Conservation (phyloP, 169 alveolate species). For the Blepharisma undulans region DNA sequence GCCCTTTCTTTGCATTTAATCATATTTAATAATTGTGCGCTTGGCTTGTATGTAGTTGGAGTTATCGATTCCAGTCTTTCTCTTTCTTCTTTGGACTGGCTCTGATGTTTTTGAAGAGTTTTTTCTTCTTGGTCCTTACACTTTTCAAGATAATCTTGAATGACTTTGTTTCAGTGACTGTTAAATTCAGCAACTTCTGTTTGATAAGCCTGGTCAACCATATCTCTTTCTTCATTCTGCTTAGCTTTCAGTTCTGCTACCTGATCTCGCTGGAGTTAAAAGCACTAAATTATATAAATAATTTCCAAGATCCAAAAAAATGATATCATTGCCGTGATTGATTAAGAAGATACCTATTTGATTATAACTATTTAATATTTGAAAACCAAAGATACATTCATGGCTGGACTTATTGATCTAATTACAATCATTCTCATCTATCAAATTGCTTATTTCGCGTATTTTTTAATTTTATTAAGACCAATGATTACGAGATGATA, state of each 20-base stretch:
- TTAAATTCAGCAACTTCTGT: neutral
- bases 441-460: too few relatives aligned
- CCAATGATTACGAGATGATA: neutral
- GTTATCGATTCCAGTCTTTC: neutral
- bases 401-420: neutral
- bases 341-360: too few relatives aligned
- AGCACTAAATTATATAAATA: too few relatives aligned
- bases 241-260: neutral
- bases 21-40: slow-evolving; percentile 1
- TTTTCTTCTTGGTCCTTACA: neutral
- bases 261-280: neutral
- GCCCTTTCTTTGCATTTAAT: slow-evolving; percentile 29
- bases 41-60: neutral
- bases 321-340: too few relatives aligned
- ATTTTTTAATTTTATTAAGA: too few relatives aligned
- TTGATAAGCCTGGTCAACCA: neutral
- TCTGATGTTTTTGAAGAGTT: neutral
- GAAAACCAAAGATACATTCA: neutral
- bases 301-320: too few relatives aligned
- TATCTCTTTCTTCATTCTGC: neutral
- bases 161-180: neutral
- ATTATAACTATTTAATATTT: too few relatives aligned
- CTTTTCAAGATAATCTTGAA: neutral
- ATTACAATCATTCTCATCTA: neutral
- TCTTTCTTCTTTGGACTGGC: neutral